Evolutionary conservation across 2,329 filamentous ascomycete genomes (phyloP).

Genomic region (Penicillium brevicompactum): DNA sequence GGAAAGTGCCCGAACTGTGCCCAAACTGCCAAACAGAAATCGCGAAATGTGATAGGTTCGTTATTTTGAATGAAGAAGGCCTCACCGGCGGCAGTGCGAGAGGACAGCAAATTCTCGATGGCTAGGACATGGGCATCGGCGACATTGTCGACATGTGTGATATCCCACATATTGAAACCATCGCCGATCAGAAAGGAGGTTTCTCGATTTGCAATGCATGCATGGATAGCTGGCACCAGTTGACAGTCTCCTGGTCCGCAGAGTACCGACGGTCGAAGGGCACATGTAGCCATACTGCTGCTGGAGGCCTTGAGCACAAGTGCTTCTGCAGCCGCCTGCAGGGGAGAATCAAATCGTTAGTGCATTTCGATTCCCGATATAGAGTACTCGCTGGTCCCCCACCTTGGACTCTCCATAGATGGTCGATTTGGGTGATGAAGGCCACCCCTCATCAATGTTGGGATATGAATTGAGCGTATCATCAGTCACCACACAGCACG

Average conservation of each 20-base stretch:
- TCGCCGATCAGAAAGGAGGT: conserved; percentile 46
- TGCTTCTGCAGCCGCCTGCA: conserved; percentile 44
- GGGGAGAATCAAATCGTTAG: neutral
- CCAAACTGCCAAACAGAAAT: conserved; percentile 49
- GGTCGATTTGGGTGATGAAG: conserved; percentile 38
- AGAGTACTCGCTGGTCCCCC: neutral
- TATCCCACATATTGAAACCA: conserved; percentile 47
- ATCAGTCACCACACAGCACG: conserved; percentile 57
- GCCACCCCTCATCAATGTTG: conserved; percentile 46
- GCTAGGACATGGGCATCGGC: conserved; percentile 50
- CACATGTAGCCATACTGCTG: conserved; percentile 39
- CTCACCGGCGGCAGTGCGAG: conserved; percentile 45
- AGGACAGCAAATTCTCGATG: conserved; percentile 44
- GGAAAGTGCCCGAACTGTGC: conserved; percentile 54
- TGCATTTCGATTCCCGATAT: neutral
- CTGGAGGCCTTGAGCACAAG: conserved; percentile 43
- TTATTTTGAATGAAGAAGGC: conserved; percentile 52
- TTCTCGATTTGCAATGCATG: conserved; percentile 47
- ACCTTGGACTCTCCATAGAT: conserved; percentile 51
- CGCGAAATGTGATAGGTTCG: conserved; percentile 47
- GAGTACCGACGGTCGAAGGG: conserved; percentile 47
- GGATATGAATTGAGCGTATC: conserved; percentile 42
- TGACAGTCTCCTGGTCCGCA: conserved; percentile 48
- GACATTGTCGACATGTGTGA: conserved; percentile 47
- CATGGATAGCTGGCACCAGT: conserved; percentile 46